phyloP scores from a whole-genome alignment of 225 moss, liverwort and hornwort genomes.

The Pseudisothecium myosuroides region DNA sequence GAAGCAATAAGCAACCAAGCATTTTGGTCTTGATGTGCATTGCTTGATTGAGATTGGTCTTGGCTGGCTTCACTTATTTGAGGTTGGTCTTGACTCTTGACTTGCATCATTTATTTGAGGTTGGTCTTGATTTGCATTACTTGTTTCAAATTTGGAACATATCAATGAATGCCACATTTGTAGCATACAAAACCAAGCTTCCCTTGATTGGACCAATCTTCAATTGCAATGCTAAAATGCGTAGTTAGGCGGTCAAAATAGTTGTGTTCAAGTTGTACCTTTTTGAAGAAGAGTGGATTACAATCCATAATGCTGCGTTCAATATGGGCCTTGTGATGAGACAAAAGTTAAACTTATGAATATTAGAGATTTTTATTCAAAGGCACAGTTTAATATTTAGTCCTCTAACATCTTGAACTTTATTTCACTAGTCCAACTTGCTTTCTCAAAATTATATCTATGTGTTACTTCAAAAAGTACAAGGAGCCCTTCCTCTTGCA shows the following conservation, averaged over 20 bases:
- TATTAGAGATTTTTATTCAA: background rate
- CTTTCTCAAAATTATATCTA: background rate
- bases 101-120: background rate
- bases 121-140: background rate
- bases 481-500: background rate
- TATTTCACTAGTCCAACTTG: background rate
- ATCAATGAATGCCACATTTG: background rate
- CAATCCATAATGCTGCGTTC: background rate
- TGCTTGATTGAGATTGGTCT: background rate
- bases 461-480: background rate
- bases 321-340: background rate
- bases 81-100: background rate
- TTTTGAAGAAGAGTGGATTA: background rate
- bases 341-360: background rate
- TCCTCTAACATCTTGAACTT: background rate
- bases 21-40: background rate
- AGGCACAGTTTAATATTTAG: no score
- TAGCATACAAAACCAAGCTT: background rate
- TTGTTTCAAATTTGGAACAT: background rate
- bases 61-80: background rate
- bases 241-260: background rate
- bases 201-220: background rate
- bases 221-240: background rate
- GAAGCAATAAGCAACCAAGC: slow-evolving; percentile 3
- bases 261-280: no score